A percentile compares a stretch with the other conserved stretches of the same genome.
These are phyloP conservation scores for Verticillium nonalfalfae DNA, from an alignment of 2,329 filamentous ascomycete species.

Conservation along the genomic window DNA sequence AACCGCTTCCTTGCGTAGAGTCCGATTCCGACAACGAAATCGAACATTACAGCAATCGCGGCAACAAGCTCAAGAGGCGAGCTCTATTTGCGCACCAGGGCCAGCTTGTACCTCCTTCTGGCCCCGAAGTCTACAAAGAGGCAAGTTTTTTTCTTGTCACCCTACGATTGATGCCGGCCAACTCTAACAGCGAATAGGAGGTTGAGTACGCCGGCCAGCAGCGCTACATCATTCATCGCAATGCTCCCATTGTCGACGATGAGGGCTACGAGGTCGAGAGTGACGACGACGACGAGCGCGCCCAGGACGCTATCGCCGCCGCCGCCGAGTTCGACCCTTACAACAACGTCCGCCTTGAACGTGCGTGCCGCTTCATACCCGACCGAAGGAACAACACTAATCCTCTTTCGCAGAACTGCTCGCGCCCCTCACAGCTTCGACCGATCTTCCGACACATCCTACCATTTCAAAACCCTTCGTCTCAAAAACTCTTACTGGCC, in stretches of 20 bases:
- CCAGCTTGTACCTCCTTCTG: constrained; percentile 59
- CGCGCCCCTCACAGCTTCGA: constrained; percentile 67
- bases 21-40: constrained; percentile 73
- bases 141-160: constrained; percentile 19
- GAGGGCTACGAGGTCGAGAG: constrained; percentile 73
- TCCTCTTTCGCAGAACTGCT: constrained; percentile 52
- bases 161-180: background rate
- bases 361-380: constrained; percentile 38
- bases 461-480: constrained; percentile 69
- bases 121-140: constrained; percentile 65
- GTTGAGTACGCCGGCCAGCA: constrained; percentile 69
- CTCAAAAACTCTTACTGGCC: constrained; percentile 64
- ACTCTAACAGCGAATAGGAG: constrained; percentile 34
- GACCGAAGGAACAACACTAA: background rate
- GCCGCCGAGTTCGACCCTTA: constrained; percentile 72
- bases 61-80: constrained; percentile 72
- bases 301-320: constrained; percentile 52
- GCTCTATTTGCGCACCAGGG: constrained; percentile 66
- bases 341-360: constrained; percentile 62
- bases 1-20: constrained; percentile 40
- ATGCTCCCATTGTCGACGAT: constrained; percentile 66
- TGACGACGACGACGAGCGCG: constrained; percentile 59
- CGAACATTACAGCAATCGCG: constrained; percentile 64
- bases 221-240: constrained; percentile 67
- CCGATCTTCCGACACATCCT: constrained; percentile 68